Base-by-base conservation (phyloP, 148 eudicot genomes). In the Gaultheria prostrata region DNA sequence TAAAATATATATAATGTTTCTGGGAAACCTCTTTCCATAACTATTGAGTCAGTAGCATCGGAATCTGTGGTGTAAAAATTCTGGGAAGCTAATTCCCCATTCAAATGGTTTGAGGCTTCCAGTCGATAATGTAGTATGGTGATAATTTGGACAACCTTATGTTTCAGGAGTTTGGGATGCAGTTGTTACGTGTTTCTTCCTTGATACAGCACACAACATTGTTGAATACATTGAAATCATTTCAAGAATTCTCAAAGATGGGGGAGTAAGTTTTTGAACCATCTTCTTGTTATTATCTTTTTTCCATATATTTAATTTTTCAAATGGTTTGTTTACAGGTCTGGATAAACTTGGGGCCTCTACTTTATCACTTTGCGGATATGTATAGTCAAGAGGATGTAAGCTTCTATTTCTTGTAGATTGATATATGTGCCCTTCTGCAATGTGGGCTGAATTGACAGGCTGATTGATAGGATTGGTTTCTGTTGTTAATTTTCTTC, bases 261-360 rank as follows among this genome's bases (percentile, higher is more conserved):
- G 97, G 26, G 99, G 99, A 67, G 99, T 97, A 91, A 92, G 97
- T 59, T n/a, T 76, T 30, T 51, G 3, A 67, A 69, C 35, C 51
- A 61, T 28, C 69, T 63, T 80, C 61, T 45, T 85, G 77, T 53
- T 30, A 28, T n/a, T 17, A 53, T 77, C 4, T 83, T 81, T 83
- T 39, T 45, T 20, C 3, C 48, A 15, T 13, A 8, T 13, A 18
- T 26, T 57, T 39, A 43, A 13, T 6, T 9, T 74, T 72, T 65
- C 24, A 11, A 12, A 21, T 88, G 80, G 73, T 85, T 85, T 88
- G 21, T 83, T 82, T 67, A 83, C 86, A 97, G 99, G 97, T 97
- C 30, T 97, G 99, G 99, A 97, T 97, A 85, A 97, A 97, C 89
- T 92, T 97, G 87, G 99, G 99, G 9, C 99, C 99, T 56, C 88